Base-by-base conservation (phyloP, 129 eudicot species). In the Flaveria trinervia region DNA sequence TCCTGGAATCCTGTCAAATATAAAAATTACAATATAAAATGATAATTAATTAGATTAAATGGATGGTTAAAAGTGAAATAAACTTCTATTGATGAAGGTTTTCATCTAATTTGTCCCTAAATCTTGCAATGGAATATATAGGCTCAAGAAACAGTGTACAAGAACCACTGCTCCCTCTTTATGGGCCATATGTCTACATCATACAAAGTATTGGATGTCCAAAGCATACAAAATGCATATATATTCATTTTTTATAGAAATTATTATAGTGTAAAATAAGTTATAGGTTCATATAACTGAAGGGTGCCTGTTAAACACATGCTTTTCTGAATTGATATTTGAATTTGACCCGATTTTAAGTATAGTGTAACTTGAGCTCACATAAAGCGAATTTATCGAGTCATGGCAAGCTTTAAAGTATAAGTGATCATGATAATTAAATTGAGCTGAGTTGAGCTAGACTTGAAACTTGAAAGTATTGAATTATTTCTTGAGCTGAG, bases 31-130 rank as follows among this genome's bases (percentile, higher is more conserved):
- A 49, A 6, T 49, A 13, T 13, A 49, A 30, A 33, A 49, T 22
- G 25, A 3, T 4, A 25, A 8, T 26, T 9, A 45, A 39, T 67
- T 4, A 70, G 50, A n/a, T 52, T 20, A 16, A 39, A 9, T 51
- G 30, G 28, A 51, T 16, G 48, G 28, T 52, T 23, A 71, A 71
- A 25, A 23, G 3, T 13, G 49, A 36, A 71, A 54, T 23, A 28
- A 3, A 71, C n/a, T 71, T 71, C 11, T 26, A 48, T 4, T 43
- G 65, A 15, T 71, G 76, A 33, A 71, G 50, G 51, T n/a, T 71
- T 52, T 71, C 76, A 26, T 71, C 51, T 30, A 30, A 3, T 52
- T 52, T 71, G 65, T 71, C 76, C 14, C 76, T 22, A 30, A 54
- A n/a, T 51, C 41, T 11, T 9, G 39, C 65, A 48, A 25, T 49